Conservation (phyloP, 306 rosid species). For the Rosa rugosa region DNA sequence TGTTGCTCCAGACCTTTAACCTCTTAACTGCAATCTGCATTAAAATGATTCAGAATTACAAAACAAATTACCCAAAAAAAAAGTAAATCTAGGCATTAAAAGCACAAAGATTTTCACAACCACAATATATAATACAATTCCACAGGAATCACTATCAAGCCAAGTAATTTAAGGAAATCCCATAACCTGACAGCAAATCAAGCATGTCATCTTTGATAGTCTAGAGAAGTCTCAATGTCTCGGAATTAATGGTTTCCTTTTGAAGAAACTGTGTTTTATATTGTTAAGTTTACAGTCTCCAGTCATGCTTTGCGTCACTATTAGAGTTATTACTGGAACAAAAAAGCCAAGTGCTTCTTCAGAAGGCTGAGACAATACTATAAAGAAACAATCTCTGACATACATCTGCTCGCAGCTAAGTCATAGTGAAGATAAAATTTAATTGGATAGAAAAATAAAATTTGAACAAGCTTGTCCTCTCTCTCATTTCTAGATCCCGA, state of each 20-base stretch:
- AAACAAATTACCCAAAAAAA: not conserved
- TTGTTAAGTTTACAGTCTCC: not conserved
- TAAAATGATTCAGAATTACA: conserved; percentile 20
- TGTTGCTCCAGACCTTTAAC: conserved; percentile 93
- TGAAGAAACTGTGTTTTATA: not conserved
- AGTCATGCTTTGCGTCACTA: not conserved
- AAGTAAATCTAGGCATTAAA: conserved; percentile 3
- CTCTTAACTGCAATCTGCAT: conserved; percentile 92
- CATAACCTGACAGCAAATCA: not conserved
- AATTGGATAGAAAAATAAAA: not conserved
- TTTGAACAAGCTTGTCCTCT: not conserved
- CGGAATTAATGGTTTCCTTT: not conserved
- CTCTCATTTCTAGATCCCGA: not conserved
- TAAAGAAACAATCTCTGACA: too few species aligned
- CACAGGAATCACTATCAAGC: not conserved
- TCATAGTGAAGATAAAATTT: not conserved
- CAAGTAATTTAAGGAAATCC: not conserved
- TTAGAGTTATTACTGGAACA: not conserved
- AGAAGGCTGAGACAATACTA: not conserved
- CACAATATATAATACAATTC: not conserved
- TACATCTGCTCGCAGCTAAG: too few species aligned
- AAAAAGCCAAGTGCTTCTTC: not conserved
- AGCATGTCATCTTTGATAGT: not conserved
- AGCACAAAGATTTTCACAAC: not conserved
- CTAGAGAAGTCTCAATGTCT: not conserved